These are phyloP conservation scores for Syzygium syzygioides DNA, from an alignment of 441 rosid genomes.

Conservation along the genomic window DNA sequence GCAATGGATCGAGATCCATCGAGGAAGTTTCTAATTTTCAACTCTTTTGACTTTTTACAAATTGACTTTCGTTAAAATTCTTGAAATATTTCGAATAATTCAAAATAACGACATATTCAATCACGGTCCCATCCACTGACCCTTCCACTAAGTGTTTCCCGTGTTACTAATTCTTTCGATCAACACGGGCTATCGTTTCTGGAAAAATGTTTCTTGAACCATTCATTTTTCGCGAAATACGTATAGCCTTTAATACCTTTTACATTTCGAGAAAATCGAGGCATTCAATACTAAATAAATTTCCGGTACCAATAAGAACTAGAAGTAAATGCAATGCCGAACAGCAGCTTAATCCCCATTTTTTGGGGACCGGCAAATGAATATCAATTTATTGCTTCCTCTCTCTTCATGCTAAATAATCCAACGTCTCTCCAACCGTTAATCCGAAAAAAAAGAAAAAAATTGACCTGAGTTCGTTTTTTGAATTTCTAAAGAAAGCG, in stretches of 20 bases:
- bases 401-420: neutral
- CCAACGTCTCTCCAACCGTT: neutral
- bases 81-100: neutral
- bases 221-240: too few species aligned
- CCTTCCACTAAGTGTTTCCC: accelerated
- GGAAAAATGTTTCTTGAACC: too few species aligned
- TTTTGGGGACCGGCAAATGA: neutral
- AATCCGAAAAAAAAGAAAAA: neutral
- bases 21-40: neutral
- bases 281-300: neutral
- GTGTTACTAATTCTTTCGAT: too few species aligned
- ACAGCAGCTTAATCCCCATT: neutral
- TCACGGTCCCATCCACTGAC: accelerated
- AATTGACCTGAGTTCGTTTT: neutral
- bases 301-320: neutral
- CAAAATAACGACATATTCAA: too few species aligned
- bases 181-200: accelerated
- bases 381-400: neutral
- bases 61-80: accelerated
- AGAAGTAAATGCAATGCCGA: too few species aligned
- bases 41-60: neutral
- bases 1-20: neutral
- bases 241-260: neutral
- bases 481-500: neutral
- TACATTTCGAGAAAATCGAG: neutral